Conservation (phyloP, 257 asterid genomes). For the Scutellaria minor region DNA sequence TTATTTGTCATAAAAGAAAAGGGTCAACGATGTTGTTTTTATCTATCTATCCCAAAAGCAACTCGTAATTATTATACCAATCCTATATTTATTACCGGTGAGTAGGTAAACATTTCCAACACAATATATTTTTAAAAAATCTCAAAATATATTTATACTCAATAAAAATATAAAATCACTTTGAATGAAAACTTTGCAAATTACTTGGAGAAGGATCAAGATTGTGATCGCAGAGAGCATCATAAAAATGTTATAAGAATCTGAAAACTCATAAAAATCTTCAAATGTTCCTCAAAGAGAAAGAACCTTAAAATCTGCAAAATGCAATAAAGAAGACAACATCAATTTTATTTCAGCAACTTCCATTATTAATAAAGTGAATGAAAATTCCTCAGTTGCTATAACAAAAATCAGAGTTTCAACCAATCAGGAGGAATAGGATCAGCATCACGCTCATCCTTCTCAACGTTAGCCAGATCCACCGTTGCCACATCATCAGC, state of each 20-base stretch:
- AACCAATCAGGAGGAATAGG: constrained; percentile 46
- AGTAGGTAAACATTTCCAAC: not conserved
- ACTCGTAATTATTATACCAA: not conserved
- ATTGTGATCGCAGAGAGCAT: too few relatives aligned
- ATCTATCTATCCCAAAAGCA: not conserved
- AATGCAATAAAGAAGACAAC: constrained; percentile 18
- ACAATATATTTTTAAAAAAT: too few relatives aligned
- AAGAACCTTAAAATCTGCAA: not conserved
- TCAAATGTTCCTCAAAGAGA: too few relatives aligned
- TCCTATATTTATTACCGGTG: constrained; percentile 6
- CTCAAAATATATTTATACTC: too few relatives aligned
- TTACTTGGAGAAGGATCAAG: too few relatives aligned
- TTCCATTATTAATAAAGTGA: not conserved
- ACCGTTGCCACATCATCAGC: not conserved
- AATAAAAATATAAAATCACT: too few relatives aligned
- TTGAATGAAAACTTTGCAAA: too few relatives aligned
- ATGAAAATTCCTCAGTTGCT: not conserved
- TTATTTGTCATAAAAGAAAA: too few relatives aligned
- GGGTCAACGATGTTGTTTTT: too few relatives aligned
- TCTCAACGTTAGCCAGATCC: constrained; percentile 29
- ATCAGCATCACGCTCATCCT: constrained; percentile 11
- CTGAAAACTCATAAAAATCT: too few relatives aligned
- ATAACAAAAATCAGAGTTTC: constrained; percentile 28
- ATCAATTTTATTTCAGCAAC: constrained; percentile 8
- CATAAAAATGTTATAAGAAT: too few relatives aligned